Evolutionary conservation across 2,329 filamentous ascomycete genomes (phyloP).

Genomic region (Catunica adiposa): DNA sequence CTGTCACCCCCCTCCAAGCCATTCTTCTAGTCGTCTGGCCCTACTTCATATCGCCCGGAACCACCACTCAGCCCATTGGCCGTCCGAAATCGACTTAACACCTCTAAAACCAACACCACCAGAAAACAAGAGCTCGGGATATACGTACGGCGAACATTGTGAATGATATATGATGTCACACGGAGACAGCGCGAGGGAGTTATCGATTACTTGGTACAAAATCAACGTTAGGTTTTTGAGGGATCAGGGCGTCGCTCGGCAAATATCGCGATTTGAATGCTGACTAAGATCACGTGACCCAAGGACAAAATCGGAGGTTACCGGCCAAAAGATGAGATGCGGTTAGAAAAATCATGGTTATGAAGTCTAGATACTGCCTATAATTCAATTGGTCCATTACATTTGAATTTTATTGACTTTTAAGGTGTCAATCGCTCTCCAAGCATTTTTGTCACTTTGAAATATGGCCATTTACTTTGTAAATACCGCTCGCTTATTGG

Average conservation of each 20-base stretch:
- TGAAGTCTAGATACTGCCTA: neutral
- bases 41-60: neutral
- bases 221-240: constrained; percentile 2
- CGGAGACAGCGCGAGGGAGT: neutral
- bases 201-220: neutral
- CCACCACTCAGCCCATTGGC: too few species aligned
- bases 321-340: too few species aligned
- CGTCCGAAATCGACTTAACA: too few species aligned
- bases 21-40: neutral
- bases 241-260: constrained; percentile 8
- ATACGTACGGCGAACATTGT: constrained; percentile 14
- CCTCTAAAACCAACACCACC: too few species aligned
- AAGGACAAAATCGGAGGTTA: neutral
- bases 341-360: neutral
- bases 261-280: constrained; percentile 12
- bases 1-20: neutral
- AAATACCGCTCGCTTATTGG: neutral
- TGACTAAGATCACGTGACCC: constrained; percentile 12
- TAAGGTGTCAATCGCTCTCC: too few species aligned
- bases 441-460: neutral
- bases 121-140: neutral
- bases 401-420: neutral
- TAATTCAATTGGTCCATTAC: neutral
- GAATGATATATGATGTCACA: constrained; percentile 4
- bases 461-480: neutral